These are phyloP conservation scores for Chalara sp. DNA, from an alignment of 2,329 filamentous ascomycete species.

Conservation along the genomic window DNA sequence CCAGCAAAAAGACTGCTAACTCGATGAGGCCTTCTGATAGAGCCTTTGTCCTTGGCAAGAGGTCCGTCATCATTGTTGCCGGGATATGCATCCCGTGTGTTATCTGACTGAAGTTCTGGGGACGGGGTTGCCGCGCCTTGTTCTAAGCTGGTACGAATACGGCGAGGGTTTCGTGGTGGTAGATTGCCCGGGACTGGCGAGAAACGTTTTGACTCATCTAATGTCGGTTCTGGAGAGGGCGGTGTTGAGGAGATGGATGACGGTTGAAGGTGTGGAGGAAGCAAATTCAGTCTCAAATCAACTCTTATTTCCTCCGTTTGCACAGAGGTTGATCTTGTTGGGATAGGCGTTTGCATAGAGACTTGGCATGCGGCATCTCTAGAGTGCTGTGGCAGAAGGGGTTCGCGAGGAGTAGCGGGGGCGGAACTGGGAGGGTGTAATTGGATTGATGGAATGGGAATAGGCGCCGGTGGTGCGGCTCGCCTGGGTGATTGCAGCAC, in stretches of 20 bases:
- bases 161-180: slow-evolving; percentile 53
- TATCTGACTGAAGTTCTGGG: slow-evolving; percentile 32
- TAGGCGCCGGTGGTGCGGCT: slow-evolving; percentile 30
- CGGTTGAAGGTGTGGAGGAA: slow-evolving; percentile 73
- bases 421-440: slow-evolving; percentile 83
- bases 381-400: slow-evolving; percentile 69
- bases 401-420: slow-evolving; percentile 70
- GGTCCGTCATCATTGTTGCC: slow-evolving; percentile 78
- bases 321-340: slow-evolving; percentile 40
- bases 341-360: slow-evolving; percentile 39
- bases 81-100: slow-evolving; percentile 60
- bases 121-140: slow-evolving; percentile 45
- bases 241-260: slow-evolving; percentile 63
- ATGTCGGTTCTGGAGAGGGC: slow-evolving; percentile 40
- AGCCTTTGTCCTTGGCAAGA: slow-evolving; percentile 47
- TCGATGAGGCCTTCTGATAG: slow-evolving; percentile 60
- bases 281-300: slow-evolving; percentile 66
- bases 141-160: slow-evolving; percentile 45
- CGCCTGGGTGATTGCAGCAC: slow-evolving; percentile 16
- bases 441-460: slow-evolving; percentile 73
- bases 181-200: slow-evolving; percentile 46
- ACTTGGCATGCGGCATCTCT: slow-evolving; percentile 84
- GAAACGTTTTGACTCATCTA: slow-evolving; percentile 33
- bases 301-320: slow-evolving; percentile 91
- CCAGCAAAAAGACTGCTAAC: slow-evolving; percentile 83